Conservation (phyloP, 768 basidiomycete species). For the Leccinum barrowsii region DNA sequence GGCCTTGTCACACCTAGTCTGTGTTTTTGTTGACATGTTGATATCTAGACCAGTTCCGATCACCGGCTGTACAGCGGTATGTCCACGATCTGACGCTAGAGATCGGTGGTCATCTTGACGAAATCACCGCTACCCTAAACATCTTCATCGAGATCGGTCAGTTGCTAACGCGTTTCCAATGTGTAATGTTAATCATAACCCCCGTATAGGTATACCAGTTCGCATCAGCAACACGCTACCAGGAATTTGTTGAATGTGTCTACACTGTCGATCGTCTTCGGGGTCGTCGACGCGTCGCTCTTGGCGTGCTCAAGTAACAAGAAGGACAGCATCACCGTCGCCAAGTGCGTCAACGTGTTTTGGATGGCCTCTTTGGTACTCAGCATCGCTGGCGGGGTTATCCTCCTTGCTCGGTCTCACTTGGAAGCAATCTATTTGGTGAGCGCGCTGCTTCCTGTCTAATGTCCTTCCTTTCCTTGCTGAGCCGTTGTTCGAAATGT, state of each 20-base stretch:
- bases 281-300: conserved; percentile 47
- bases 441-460: conserved; percentile 13
- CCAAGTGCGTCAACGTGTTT: conserved; percentile 44
- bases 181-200: background rate
- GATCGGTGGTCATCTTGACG: conserved; percentile 49
- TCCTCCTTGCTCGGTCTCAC: conserved; percentile 44
- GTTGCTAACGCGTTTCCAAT: conserved; percentile 8
- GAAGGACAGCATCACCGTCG: conserved; percentile 28
- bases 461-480: background rate
- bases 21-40: background rate
- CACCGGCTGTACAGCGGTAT: conserved; percentile 49
- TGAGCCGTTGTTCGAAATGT: background rate
- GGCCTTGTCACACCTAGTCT: background rate
- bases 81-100: conserved; percentile 46
- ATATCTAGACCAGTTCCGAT: conserved; percentile 44
- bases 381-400: conserved; percentile 45
- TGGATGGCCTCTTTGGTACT: conserved; percentile 54
- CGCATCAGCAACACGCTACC: conserved; percentile 46
- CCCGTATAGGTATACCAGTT: conserved; percentile 47
- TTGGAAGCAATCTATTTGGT: conserved; percentile 56
- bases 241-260: conserved; percentile 47
- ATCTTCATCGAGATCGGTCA: conserved; percentile 51
- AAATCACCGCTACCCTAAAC: conserved; percentile 41
- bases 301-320: conserved; percentile 39
- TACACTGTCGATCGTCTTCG: conserved; percentile 53